phyloP scores from a whole-genome alignment of 768 basidiomycete genomes.

The Leccinum incarnatum region DNA sequence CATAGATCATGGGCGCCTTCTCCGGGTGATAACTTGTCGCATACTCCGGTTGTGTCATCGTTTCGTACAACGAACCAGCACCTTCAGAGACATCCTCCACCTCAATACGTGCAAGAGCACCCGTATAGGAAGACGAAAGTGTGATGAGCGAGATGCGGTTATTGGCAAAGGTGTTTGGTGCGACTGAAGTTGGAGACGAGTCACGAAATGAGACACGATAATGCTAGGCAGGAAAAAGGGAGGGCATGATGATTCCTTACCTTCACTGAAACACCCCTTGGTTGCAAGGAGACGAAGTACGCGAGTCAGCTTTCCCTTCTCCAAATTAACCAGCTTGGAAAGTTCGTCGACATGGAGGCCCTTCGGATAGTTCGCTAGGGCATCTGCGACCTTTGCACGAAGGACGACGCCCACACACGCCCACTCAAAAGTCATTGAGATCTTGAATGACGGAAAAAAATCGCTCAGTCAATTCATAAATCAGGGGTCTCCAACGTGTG shows the following conservation, averaged over 20 bases:
- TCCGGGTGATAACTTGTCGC: neutral
- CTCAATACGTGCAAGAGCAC: neutral
- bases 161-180: constrained; percentile 30
- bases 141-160: constrained; percentile 34
- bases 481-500: neutral
- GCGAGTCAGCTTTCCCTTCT: constrained; percentile 29
- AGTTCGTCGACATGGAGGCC: constrained; percentile 30
- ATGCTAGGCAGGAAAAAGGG: neutral
- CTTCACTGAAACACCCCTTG: constrained; percentile 32
- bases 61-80: neutral
- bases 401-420: constrained; percentile 25
- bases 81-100: neutral
- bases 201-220: neutral
- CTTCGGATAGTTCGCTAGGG: constrained; percentile 21
- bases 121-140: constrained; percentile 7
- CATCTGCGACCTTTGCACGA: constrained; percentile 29
- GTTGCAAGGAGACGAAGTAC: constrained; percentile 31
- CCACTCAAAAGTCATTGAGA: constrained; percentile 24
- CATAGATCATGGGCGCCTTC: constrained; percentile 21
- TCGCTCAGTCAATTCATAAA: neutral
- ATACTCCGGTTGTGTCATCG: neutral
- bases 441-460: constrained; percentile 2
- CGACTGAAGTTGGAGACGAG: constrained; percentile 15
- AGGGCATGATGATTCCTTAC: constrained; percentile 4
- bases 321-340: constrained; percentile 21